These are phyloP conservation scores for Eimeria falciformis DNA, from an alignment of 169 alveolate genomes.

Conservation along the genomic window DNA sequence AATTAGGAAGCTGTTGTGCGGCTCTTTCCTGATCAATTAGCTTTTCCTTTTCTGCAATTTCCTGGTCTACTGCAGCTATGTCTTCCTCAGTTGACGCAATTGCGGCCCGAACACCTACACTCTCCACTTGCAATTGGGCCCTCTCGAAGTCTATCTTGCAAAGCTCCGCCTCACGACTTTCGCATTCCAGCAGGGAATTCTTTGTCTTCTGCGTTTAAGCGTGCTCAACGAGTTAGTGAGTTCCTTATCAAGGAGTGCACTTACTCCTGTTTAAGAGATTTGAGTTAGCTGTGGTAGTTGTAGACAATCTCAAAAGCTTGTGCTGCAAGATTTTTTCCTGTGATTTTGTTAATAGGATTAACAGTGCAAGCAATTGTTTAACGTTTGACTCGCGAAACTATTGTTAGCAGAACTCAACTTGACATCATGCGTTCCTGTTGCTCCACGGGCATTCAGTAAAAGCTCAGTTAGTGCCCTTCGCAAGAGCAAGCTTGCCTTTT, in stretches of 20 bases:
- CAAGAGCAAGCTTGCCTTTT: not conserved
- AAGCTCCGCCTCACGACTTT: constrained; percentile 87
- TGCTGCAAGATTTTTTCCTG: no score
- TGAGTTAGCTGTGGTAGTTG: no score
- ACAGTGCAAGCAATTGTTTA: no score
- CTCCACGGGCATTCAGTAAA: no score
- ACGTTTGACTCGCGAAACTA: no score
- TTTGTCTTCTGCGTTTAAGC: constrained; percentile 77
- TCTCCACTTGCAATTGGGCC: constrained; percentile 91
- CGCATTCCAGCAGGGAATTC: constrained; percentile 78
- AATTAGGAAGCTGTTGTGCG: not conserved
- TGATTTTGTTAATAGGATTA: no score
- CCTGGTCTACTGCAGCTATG: constrained; percentile 69
- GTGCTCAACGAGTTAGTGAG: not conserved
- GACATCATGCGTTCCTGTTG: no score
- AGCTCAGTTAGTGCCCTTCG: no score
- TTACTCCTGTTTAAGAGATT: no score
- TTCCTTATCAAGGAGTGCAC: no score
- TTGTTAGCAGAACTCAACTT: no score
- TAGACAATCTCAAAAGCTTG: no score
- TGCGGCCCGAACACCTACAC: constrained; percentile 87
- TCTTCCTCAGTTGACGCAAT: constrained; percentile 84
- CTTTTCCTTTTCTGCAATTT: constrained; percentile 80
- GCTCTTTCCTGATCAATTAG: constrained; percentile 78
- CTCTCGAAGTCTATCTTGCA: constrained; percentile 90